Evolutionary conservation across 164 flowering plant genomes (phyloP).

Genomic region (Brasenia schreberi): DNA sequence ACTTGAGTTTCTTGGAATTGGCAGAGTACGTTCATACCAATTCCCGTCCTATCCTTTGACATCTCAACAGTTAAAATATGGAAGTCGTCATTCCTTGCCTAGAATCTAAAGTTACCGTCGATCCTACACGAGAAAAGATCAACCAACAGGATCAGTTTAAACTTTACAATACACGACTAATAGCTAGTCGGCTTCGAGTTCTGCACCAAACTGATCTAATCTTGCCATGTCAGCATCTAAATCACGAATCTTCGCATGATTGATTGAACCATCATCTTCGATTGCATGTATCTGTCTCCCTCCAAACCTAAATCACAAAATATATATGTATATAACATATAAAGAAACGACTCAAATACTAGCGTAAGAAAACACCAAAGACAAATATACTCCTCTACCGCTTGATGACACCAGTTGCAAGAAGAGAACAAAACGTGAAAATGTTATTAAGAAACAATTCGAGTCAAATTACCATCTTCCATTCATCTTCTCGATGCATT

Average conservation of each 20-base stretch:
- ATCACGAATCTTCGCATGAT: slow-evolving; percentile 72
- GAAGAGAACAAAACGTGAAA: background rate
- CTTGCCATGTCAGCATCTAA: slow-evolving; percentile 50
- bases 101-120: no score
- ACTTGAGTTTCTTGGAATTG: no score
- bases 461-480: slow-evolving; percentile 67
- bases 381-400: background rate
- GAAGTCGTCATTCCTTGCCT: no score
- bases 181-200: slow-evolving; percentile 68
- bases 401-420: background rate
- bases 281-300: slow-evolving; percentile 77
- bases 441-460: no score
- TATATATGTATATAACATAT: background rate
- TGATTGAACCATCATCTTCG: slow-evolving; percentile 75
- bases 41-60: no score
- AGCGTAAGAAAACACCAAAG: background rate
- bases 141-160: no score
- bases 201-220: slow-evolving; percentile 78
- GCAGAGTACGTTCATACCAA: no score
- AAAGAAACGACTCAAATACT: background rate
- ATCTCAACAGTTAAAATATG: no score
- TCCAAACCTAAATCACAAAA: slow-evolving; percentile 54
- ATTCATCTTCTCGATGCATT: slow-evolving; percentile 89
- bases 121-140: no score
- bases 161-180: background rate